Evolutionary conservation across 108 stramenopile genomes (phyloP).

Genomic region (Skeletonema marinoi): DNA sequence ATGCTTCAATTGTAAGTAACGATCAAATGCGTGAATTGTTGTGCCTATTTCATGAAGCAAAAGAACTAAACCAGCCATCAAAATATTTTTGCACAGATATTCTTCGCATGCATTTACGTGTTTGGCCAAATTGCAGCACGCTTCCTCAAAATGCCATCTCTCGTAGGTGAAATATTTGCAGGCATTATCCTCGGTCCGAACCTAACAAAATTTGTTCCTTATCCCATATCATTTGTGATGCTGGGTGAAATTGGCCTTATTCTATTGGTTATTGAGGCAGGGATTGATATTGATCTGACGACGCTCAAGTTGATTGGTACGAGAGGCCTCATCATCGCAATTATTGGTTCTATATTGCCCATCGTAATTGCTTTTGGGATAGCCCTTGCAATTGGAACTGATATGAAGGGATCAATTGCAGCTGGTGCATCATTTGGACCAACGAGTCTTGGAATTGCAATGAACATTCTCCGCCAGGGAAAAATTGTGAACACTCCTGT

Average conservation of each 20-base stretch:
- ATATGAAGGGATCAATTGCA: conserved; percentile 62
- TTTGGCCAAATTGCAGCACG: conserved; percentile 51
- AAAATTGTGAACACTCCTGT: conserved; percentile 80
- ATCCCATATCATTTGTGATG: conserved; percentile 71
- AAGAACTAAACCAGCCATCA: not conserved
- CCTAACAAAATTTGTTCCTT: conserved; percentile 63
- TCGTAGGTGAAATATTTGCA: conserved; percentile 82
- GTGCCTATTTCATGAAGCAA: not conserved
- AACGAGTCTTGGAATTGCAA: conserved; percentile 79
- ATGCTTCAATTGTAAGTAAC: conserved; percentile 42
- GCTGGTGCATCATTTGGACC: conserved; percentile 81
- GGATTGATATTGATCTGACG: conserved; percentile 80
- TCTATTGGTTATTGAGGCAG: conserved; percentile 79
- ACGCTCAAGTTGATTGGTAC: conserved; percentile 79
- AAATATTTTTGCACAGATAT: conserved; percentile 26
- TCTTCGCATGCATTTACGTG: conserved; percentile 65
- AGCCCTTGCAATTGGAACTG: conserved; percentile 55
- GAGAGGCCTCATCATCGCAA: conserved; percentile 73
- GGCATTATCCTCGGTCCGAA: conserved; percentile 80
- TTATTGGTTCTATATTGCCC: conserved; percentile 77
- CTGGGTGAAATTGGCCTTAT: conserved; percentile 81
- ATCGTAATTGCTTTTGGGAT: conserved; percentile 72
- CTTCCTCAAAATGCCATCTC: conserved; percentile 67
- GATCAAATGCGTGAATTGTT: not conserved
- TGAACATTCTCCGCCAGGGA: conserved; percentile 71